Base-by-base conservation (phyloP, 768 basidiomycete species). In the Tylopilus intermedius region DNA sequence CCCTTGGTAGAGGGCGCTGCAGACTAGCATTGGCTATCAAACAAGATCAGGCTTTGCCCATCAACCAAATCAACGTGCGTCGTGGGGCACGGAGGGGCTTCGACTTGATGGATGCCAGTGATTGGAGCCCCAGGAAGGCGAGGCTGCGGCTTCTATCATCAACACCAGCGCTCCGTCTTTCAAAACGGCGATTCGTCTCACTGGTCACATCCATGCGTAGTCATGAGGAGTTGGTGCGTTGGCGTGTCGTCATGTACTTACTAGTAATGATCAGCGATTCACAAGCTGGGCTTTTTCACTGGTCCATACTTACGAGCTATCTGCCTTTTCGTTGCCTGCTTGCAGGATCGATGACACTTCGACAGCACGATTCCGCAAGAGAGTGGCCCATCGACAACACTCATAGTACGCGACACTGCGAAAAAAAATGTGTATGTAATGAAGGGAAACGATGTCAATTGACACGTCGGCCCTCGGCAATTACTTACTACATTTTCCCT, bases 141-240 rank as follows among this genome's bases (percentile, higher is more conserved):
- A 45, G 50, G 50, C 44, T 9, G 10, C 35, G 44, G 18, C 35
- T 29, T 45, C 35, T 15, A 21, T 21, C 40, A 26, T 27, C 9
- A 30, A 8, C 3, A 7, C 11, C 32, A 4, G 22, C 45, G 33
- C 11, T 24, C 33, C 32, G 33, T 43, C 22, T 32, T 45, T 32
- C 44, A 45, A 50, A 45, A 51, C 43, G 50, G 43, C 50, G 50
- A 51, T 50, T 50, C 42, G 22, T 14, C 9, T 29, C 27, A 37
- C 35, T 37, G 35, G 14, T 14, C 33, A 35, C 33, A 35, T 13
- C 33, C 35, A 37, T 37, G 35, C 35, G 35, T 33, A 33, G 13
- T 33, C 15, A 37, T 37, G 35, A 15, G 13, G 14, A 37, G 14
- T 14, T 15, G 35, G 35, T 37, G 13, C 15, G 15, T 37, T 15